Base-by-base conservation (phyloP, 2,329 filamentous ascomycete species). In the Hymenoscyphus linearis region DNA sequence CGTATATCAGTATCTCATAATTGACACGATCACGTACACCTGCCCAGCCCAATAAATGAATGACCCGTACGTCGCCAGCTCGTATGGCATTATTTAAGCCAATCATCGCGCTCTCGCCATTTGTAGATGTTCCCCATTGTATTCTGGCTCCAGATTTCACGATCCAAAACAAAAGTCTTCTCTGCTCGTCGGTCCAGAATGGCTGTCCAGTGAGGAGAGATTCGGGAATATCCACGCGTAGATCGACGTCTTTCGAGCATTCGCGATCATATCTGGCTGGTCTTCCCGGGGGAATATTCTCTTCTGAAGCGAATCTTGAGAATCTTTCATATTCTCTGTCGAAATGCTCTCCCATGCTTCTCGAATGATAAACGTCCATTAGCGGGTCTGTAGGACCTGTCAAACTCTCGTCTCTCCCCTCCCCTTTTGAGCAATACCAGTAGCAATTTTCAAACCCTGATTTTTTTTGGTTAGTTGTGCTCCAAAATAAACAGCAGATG, bases 151-250 rank as follows among this genome's bases (percentile, higher is more conserved):
- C 67, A 35, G 65, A 67, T 37, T 66, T 68, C 12, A 66, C 62
- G 10, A 73, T 55, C 68, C 70, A 72, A 57, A 66, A 74, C 10
- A 74, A 63, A 59, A 66, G 60, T 34, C 60, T 62, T 6, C 70
- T 55, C 36, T 63, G 61, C 0, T 67, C 66, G 31, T 72, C 65
- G 14, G 62, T 60, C 71, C 71, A 74, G n/a, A 22, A 22, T 47
- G n/a, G 18, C 10, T 70, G 70, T 12, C 71, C 69, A 9, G 60
- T 57, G 7, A 74, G 66, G n/a, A 73, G 62, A 31, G 63, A 67
- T 22, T 67, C 52, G 2, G 71, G 72, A 36, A 74, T 70, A 57
- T 71, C 65, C 18, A 63, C 57, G 9, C 55, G 59, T 22, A 60
- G 34, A 9, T 64, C 61, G 26, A 70, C 22, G 47, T 67, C 62